A percentile compares a stretch with the other conserved stretches of the same genome.
These are phyloP conservation scores for Cadophora gregata DNA, from an alignment of 2,329 filamentous ascomycete genomes.

Conservation along the genomic window DNA sequence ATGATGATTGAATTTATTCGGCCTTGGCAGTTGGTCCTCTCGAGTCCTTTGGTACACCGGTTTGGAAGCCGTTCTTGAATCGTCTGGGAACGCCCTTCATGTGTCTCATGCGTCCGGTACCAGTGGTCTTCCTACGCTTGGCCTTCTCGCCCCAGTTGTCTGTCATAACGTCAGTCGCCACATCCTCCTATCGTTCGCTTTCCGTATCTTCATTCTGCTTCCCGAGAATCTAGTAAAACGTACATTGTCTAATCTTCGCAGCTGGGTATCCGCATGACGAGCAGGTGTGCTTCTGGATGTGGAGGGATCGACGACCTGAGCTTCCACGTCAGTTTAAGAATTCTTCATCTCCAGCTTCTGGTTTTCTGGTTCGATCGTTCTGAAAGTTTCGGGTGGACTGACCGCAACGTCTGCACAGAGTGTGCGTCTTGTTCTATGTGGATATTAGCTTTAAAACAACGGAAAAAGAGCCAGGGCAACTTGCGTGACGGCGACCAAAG, in stretches of 20 bases:
- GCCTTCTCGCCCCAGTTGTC: slow-evolving; percentile 99
- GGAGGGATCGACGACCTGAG: slow-evolving; percentile 90
- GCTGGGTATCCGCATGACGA: slow-evolving; percentile 93
- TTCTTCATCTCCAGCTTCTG: background rate
- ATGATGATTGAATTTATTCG: slow-evolving; percentile 45
- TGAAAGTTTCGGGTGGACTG: slow-evolving; percentile 35
- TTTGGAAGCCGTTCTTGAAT: slow-evolving; percentile 99
- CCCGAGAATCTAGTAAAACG: slow-evolving; percentile 51
- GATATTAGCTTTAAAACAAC: background rate
- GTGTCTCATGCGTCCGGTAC: slow-evolving; percentile 94
- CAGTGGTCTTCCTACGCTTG: slow-evolving; percentile 99
- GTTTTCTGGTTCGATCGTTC: background rate
- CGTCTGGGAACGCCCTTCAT: slow-evolving; percentile 89
- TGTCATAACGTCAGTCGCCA: slow-evolving; percentile 72
- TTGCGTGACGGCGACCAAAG: slow-evolving; percentile 42
- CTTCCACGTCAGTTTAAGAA: slow-evolving; percentile 35
- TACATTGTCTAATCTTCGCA: slow-evolving; percentile 99
- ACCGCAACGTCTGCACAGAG: slow-evolving; percentile 47
- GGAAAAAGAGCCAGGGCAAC: background rate
- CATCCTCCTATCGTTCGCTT: slow-evolving; percentile 77
- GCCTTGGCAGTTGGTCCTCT: slow-evolving; percentile 61
- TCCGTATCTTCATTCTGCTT: slow-evolving; percentile 29
- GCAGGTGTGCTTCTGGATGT: slow-evolving; percentile 99
- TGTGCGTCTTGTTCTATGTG: slow-evolving; percentile 45
- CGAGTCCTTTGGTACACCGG: slow-evolving; percentile 83